Evolutionary conservation across 1,139 yeast genomes (phyloP), one percentile per base, ranked within the genome.

Genomic region (Debaryomycetaceae sp.): DNA sequence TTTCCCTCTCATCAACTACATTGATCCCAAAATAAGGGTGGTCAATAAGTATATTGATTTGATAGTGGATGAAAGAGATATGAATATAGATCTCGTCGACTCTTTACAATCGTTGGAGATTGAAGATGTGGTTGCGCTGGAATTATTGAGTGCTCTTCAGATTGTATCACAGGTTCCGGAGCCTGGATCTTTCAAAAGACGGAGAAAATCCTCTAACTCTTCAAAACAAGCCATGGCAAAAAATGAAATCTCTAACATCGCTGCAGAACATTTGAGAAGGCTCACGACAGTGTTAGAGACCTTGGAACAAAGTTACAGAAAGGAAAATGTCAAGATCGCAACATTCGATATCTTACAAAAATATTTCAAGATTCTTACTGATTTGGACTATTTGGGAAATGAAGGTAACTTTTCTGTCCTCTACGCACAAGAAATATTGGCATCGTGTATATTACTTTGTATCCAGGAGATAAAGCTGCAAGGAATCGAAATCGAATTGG

Each of bases 331-430:
- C 20, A 59, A 43, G 45, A 57, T 53, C 57, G 76, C 63, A 45
- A 58, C 81, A 46, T 74, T 81, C 33, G 80, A 70, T 37, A 69
- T 83, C 48, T 72, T 78, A 56, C 77, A 72, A 55, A 78, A 76
- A 40, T 76, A 78, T 54, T 89, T 95, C 67, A 80, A 78, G 49
- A 76, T 88, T 39, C 75, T 93, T 43, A 85, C 95, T 42, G 98
- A 93, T 60, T 75, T 91, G 54, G 90, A 91, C 59, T 83, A 95
- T 37, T 74, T 93, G 46, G 97, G 96, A 42, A 83, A 83, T 49
- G 98, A 91, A 60, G 96, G 97, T 34, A 88, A 89, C 48, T 72
- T 93, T 48, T 97, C 99, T 6, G 93, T 91, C 5, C 73, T 87
- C 40, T 93, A 91, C 57, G 86, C 96, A 1, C 96, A 93, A 65